Conservation (phyloP, 148 eudicot genomes). For the Amaranthus palmeri region DNA sequence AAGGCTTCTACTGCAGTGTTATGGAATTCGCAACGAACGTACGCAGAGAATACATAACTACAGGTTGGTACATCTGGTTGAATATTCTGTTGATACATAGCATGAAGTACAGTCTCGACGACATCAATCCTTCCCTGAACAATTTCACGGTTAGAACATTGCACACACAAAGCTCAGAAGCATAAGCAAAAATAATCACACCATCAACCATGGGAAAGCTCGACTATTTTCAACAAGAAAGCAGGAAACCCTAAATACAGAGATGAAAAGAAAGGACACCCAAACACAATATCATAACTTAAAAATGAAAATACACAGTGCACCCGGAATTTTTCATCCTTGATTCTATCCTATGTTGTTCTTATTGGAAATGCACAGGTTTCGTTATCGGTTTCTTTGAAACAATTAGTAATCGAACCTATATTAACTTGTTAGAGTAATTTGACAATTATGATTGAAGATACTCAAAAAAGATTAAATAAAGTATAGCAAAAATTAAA, state of each 20-base stretch:
- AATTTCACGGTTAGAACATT: neutral
- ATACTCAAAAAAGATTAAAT: no score
- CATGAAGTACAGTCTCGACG: slow-evolving; percentile 51
- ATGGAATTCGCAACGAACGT: slow-evolving; percentile 36
- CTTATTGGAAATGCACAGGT: neutral
- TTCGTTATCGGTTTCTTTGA: no score
- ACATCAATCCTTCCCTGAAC: slow-evolving; percentile 66
- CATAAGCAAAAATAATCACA: neutral
- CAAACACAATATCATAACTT: neutral
- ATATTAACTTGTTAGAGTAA: no score
- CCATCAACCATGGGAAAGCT: neutral
- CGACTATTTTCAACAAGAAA: neutral
- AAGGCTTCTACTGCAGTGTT: slow-evolving; percentile 79
- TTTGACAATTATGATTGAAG: no score
- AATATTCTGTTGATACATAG: slow-evolving; percentile 55
- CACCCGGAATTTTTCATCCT: neutral
- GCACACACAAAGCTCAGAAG: neutral
- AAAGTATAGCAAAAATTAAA: no score
- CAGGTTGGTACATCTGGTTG: slow-evolving; percentile 76
- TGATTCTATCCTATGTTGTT: neutral
- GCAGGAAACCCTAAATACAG: neutral
- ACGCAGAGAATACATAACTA: slow-evolving; percentile 53
- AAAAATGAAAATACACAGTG: neutral
- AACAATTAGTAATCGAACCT: no score
- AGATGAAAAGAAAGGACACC: neutral